These are phyloP conservation scores for Yarrowia divulgata DNA, from an alignment of 805 yeast genomes.

Conservation along the genomic window DNA sequence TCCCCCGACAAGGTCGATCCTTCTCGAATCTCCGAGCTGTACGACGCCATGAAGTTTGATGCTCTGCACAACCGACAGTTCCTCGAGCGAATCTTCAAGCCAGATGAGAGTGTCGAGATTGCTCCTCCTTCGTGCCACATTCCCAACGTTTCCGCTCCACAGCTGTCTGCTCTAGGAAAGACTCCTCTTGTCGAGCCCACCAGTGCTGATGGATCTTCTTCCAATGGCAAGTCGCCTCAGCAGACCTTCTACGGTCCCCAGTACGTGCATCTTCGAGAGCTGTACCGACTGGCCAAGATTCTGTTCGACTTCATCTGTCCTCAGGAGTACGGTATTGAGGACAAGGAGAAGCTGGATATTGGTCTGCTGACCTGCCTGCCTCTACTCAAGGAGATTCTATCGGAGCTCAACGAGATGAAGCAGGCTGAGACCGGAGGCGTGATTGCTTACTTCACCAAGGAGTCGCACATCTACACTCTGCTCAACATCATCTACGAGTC, in stretches of 20 bases:
- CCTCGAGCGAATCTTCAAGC: slow-evolving; percentile 80
- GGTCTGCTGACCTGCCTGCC: slow-evolving; percentile 95
- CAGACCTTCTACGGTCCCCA: slow-evolving; percentile 75
- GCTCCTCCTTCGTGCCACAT: slow-evolving; percentile 44
- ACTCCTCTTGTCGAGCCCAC: slow-evolving; percentile 33
- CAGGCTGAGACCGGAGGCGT: slow-evolving; percentile 84
- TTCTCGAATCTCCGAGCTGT: slow-evolving; percentile 91
- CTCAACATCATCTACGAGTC: slow-evolving; percentile 90
- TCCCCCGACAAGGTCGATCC: slow-evolving; percentile 97
- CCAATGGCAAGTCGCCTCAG: slow-evolving; percentile 42
- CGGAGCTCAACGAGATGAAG: slow-evolving; percentile 81
- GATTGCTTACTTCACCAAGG: slow-evolving; percentile 93
- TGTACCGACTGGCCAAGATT: slow-evolving; percentile 88
- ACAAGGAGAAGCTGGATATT: slow-evolving; percentile 92
- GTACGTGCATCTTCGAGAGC: slow-evolving; percentile 81
- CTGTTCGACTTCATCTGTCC: slow-evolving; percentile 97
- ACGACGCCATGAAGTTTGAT: slow-evolving; percentile 98
- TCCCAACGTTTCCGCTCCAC: slow-evolving; percentile 41
- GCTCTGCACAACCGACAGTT: slow-evolving; percentile 94
- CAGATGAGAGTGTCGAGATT: slow-evolving; percentile 53
- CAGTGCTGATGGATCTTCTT: slow-evolving; percentile 42
- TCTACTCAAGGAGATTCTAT: slow-evolving; percentile 82
- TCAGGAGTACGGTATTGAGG: slow-evolving; percentile 97
- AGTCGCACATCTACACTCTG: slow-evolving; percentile 93
- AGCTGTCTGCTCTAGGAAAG: slow-evolving; percentile 25